A percentile compares a stretch with the other conserved stretches of the same genome.
These are phyloP conservation scores for Apiotrichum montevideense DNA, from an alignment of 1,284 basidiomycete species.

Conservation along the genomic window DNA sequence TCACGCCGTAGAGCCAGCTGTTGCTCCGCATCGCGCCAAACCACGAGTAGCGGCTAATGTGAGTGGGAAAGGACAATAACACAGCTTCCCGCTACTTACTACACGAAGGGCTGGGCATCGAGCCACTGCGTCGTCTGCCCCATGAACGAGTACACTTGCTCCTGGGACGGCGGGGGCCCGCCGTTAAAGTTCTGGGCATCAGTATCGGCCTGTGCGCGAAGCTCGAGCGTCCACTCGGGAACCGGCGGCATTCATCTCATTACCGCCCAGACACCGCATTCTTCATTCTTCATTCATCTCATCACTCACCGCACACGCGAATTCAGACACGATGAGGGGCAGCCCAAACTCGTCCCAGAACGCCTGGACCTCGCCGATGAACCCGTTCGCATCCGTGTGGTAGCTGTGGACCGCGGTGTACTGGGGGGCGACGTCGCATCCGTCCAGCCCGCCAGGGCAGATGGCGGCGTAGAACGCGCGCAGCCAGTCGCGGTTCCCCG, in stretches of 20 bases:
- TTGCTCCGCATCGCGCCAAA: constrained; percentile 1
- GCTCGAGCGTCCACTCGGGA: too few species aligned
- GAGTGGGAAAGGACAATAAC: neutral
- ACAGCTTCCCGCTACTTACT: neutral
- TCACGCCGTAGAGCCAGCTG: neutral
- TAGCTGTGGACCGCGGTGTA: constrained; percentile 37
- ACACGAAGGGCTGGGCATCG: neutral
- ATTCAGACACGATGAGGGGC: constrained; percentile 35
- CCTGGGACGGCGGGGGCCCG: neutral
- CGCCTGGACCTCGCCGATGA: constrained; percentile 21
- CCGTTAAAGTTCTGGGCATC: neutral
- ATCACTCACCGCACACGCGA: constrained; percentile 15
- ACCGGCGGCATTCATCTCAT: too few species aligned
- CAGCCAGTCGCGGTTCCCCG: constrained; percentile 28
- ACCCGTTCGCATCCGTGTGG: constrained; percentile 31
- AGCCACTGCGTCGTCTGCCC: neutral
- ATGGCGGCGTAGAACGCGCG: constrained; percentile 7
- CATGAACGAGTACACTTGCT: constrained; percentile 6
- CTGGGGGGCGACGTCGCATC: constrained; percentile 21
- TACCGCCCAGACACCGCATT: too few species aligned
- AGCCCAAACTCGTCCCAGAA: constrained; percentile 14
- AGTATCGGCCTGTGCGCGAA: neutral
- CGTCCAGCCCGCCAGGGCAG: constrained; percentile 18
- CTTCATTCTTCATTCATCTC: neutral
- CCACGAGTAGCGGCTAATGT: constrained; percentile 2